Percentiles rank a stretch among this genome's conserved stretches.
These are phyloP conservation scores for Cercospora sojina DNA, from an alignment of 2,329 filamentous ascomycete species.

Conservation along the genomic window DNA sequence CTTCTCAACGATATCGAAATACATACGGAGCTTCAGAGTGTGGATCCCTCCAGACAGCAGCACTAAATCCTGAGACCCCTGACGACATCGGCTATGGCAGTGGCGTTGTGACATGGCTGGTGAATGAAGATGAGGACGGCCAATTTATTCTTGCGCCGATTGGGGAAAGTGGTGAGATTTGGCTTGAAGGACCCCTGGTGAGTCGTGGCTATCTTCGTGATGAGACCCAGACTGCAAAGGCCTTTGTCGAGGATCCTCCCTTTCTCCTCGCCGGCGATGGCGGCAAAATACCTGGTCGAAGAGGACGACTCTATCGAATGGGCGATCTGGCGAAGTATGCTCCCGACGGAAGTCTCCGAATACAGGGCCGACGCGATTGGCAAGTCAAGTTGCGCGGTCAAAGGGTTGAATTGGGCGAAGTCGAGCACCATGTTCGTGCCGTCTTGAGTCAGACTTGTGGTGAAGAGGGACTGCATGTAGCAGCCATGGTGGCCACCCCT, in stretches of 20 bases:
- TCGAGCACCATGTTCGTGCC: conserved; percentile 50
- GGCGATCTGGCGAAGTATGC: conserved; percentile 41
- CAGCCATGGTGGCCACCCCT: neutral
- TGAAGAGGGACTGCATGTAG: neutral
- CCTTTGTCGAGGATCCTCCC: conserved; percentile 31
- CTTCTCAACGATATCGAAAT: conserved; percentile 1
- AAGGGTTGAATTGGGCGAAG: conserved; percentile 71
- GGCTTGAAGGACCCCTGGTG: conserved; percentile 49
- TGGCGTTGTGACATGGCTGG: conserved; percentile 19
- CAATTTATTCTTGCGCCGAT: conserved; percentile 11
- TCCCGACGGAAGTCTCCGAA: conserved; percentile 38
- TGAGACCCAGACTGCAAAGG: conserved; percentile 32
- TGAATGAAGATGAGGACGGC: conserved; percentile 20
- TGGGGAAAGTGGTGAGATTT: conserved; percentile 42
- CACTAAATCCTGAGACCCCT: neutral
- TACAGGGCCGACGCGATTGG: conserved; percentile 69
- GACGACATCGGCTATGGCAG: conserved; percentile 5
- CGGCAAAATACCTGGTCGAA: conserved; percentile 36
- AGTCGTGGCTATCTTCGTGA: conserved; percentile 46
- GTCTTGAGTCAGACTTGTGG: conserved; percentile 1
- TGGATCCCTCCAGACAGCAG: conserved; percentile 1
- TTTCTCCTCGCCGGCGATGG: conserved; percentile 6
- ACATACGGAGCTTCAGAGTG: conserved; percentile 2
- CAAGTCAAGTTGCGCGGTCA: conserved; percentile 78
- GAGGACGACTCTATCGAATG: conserved; percentile 36